Evolutionary conservation across 2,329 filamentous ascomycete species (phyloP).

Genomic region (Xylaria sp.): DNA sequence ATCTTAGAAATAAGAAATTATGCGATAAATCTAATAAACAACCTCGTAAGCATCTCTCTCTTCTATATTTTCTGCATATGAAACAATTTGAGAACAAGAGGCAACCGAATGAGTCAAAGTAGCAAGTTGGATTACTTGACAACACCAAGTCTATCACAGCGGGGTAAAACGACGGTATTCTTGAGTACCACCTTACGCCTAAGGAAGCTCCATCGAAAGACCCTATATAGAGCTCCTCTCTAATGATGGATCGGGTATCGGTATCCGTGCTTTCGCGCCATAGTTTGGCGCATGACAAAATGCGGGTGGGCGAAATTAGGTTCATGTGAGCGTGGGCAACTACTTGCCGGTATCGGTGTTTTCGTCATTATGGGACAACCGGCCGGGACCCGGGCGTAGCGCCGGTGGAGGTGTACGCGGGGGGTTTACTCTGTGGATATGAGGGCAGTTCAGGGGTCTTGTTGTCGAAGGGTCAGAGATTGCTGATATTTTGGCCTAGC

Average conservation of each 20-base stretch:
- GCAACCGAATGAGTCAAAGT: neutral
- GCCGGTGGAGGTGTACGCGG: neutral
- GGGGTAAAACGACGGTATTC: slow-evolving; percentile 15
- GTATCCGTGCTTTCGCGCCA: slow-evolving; percentile 23
- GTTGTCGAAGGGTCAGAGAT: no score
- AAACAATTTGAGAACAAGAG: neutral
- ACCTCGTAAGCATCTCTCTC: neutral
- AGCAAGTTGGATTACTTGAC: neutral
- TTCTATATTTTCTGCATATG: neutral
- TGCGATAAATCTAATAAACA: neutral
- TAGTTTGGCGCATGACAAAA: slow-evolving; percentile 5
- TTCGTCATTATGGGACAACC: slow-evolving; percentile 5
- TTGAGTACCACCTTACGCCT: slow-evolving; percentile 24
- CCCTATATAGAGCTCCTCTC: slow-evolving; percentile 11
- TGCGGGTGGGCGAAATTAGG: neutral
- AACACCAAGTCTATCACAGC: slow-evolving; percentile 14
- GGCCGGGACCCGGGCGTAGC: slow-evolving; percentile 9
- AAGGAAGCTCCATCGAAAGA: slow-evolving; percentile 13
- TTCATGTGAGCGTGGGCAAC: slow-evolving; percentile 2
- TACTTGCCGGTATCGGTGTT: slow-evolving; percentile 22
- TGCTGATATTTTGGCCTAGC: no score
- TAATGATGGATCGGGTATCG: slow-evolving; percentile 4
- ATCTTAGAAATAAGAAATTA: neutral
- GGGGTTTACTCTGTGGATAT: neutral
- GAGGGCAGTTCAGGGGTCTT: no score